phyloP scores from a whole-genome alignment of 495 filamentous ascomycete genomes.

The Glutinoglossum americanum region DNA sequence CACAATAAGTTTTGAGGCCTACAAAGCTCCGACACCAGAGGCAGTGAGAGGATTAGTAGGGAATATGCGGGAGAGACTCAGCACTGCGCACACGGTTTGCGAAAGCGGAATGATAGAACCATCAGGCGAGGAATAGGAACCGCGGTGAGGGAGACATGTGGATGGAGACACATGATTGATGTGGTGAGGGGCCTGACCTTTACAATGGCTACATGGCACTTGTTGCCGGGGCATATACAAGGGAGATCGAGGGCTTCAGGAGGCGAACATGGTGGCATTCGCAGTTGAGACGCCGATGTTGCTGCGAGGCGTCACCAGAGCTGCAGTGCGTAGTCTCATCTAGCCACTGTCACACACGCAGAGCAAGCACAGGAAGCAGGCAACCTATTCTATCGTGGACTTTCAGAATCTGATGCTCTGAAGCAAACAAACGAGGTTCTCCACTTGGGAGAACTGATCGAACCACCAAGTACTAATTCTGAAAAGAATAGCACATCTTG shows the following conservation, averaged over 20 bases:
- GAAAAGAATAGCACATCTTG: not conserved
- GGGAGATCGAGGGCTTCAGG: constrained; percentile 34
- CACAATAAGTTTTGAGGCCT: constrained; percentile 25
- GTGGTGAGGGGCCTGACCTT: no score
- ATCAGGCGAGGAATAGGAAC: no score
- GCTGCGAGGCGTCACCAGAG: constrained; percentile 32
- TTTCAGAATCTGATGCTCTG: no score
- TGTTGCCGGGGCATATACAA: constrained; percentile 29
- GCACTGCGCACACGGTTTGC: constrained; percentile 30
- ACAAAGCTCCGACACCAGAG: constrained; percentile 33
- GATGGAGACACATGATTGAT: constrained; percentile 15
- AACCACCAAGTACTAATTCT: not conserved
- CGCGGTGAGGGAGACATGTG: constrained; percentile 30
- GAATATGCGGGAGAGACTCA: constrained; percentile 28
- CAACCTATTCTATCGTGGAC: no score
- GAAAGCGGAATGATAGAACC: constrained; percentile 45
- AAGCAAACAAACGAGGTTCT: no score
- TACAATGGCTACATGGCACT: constrained; percentile 35
- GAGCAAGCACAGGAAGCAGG: no score
- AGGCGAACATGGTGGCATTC: constrained; percentile 40
- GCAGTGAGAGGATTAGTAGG: constrained; percentile 32
- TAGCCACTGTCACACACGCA: no score
- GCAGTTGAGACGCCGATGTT: constrained; percentile 31
- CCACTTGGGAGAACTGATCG: no score
- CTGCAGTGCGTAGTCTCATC: constrained; percentile 23